Evolutionary conservation across 2,329 filamentous ascomycete species (phyloP).

Genomic region (Chaetomiaceae sp.): DNA sequence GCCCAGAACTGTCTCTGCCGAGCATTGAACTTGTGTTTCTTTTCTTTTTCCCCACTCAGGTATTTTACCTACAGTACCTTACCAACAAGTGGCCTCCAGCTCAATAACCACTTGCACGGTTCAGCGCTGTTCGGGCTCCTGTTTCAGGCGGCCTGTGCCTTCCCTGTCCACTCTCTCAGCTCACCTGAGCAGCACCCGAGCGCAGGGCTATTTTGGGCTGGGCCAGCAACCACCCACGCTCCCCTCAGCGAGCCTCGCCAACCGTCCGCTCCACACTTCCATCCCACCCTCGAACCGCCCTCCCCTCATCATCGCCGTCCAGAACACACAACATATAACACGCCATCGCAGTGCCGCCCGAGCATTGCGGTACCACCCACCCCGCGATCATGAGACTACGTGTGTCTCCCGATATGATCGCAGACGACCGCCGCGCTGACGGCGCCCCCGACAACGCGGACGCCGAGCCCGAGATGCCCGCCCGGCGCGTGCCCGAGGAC

Average conservation of each 20-base stretch:
- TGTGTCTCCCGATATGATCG: constrained; percentile 19
- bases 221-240: too few species aligned
- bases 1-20: too few species aligned
- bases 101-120: too few species aligned
- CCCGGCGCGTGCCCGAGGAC: constrained; percentile 41
- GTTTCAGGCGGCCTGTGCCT: background rate
- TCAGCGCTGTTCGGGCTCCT: too few species aligned
- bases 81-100: too few species aligned
- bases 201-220: constrained; percentile 20
- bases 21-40: too few species aligned
- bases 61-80: too few species aligned
- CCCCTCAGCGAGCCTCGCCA: constrained; percentile 15
- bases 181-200: background rate
- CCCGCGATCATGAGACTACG: constrained; percentile 20
- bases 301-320: constrained; percentile 4
- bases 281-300: constrained; percentile 10
- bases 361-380: constrained; percentile 11
- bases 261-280: constrained; percentile 15
- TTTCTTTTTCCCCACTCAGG: too few species aligned
- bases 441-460: constrained; percentile 17
- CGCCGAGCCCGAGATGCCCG: constrained; percentile 21
- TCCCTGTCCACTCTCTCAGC: background rate
- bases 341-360: constrained; percentile 4
- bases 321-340: background rate
- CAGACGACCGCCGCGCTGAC: constrained; percentile 13